Percentiles rank a stretch among this genome's conserved stretches.
phyloP scores from a whole-genome alignment of 2,329 filamentous ascomycete genomes.

The Colletotrichum viniferum region DNA sequence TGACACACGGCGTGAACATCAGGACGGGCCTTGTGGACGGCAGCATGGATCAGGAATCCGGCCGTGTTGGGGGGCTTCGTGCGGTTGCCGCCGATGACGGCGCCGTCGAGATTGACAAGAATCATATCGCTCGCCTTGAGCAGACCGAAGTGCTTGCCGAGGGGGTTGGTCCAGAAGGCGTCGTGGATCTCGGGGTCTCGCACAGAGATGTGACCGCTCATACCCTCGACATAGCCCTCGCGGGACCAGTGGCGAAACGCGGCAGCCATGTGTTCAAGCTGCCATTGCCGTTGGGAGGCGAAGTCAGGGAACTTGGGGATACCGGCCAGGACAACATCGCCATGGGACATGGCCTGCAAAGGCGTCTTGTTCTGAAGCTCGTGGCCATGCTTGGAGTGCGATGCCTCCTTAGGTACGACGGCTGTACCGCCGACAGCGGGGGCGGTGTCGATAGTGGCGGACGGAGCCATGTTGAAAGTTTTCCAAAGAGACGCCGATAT shows the following conservation, averaged over 20 bases:
- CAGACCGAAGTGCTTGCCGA: conserved; percentile 69
- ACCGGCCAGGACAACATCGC: conserved; percentile 31
- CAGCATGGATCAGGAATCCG: conserved; percentile 72
- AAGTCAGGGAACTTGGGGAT: conserved; percentile 36
- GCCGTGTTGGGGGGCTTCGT: conserved; percentile 67
- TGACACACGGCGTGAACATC: conserved; percentile 73
- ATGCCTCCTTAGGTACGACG: conserved; percentile 22
- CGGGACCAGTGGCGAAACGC: conserved; percentile 72
- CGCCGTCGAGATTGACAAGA: conserved; percentile 63
- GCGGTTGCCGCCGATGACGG: conserved; percentile 67
- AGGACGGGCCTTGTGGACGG: conserved; percentile 67
- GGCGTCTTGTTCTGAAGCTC: conserved; percentile 30
- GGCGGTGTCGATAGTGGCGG: conserved; percentile 30
- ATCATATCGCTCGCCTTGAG: conserved; percentile 72
- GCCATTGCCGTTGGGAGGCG: conserved; percentile 47
- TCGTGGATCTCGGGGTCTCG: conserved; percentile 65
- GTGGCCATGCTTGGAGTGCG: conserved; percentile 19
- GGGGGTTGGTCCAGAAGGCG: conserved; percentile 72
- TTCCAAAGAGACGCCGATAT: neutral
- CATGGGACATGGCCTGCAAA: conserved; percentile 39
- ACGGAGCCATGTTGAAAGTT: conserved; percentile 31
- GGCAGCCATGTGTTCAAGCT: conserved; percentile 67
- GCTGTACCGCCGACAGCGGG: neutral
- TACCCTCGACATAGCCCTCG: conserved; percentile 70
- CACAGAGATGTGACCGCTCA: conserved; percentile 70